These are phyloP conservation scores for Populus tremula DNA, from an alignment of 345 rosid genomes.

Conservation along the genomic window DNA sequence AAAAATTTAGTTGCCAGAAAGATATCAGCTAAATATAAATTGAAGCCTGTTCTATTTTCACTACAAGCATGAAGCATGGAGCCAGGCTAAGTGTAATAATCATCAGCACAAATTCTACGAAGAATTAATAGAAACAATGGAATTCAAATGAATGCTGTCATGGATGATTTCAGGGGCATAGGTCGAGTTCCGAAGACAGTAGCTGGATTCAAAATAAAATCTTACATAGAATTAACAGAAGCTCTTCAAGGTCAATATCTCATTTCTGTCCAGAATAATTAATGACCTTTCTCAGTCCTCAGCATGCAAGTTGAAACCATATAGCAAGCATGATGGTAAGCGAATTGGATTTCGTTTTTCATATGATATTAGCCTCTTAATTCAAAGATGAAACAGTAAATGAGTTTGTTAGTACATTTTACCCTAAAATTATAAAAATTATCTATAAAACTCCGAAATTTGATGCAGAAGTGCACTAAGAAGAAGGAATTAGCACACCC, in stretches of 20 bases:
- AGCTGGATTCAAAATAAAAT: background rate
- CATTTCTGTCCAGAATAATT: background rate
- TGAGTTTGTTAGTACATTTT: background rate
- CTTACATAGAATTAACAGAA: background rate
- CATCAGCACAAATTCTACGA: background rate
- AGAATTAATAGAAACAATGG: too few species aligned
- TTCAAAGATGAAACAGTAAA: background rate
- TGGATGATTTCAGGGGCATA: background rate
- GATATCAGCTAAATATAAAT: too few species aligned
- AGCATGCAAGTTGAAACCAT: background rate
- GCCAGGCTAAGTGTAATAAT: background rate
- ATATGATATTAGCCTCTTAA: background rate
- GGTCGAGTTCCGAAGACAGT: background rate
- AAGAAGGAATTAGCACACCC: background rate
- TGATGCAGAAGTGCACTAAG: background rate
- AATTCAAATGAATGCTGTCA: background rate
- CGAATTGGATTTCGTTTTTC: background rate
- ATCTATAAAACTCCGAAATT: background rate
- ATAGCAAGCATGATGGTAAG: background rate
- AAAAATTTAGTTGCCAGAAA: too few species aligned
- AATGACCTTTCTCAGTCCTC: background rate
- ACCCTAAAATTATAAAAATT: background rate
- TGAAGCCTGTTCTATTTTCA: background rate
- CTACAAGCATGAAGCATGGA: background rate
- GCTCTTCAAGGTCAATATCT: background rate